A percentile compares a stretch with the other conserved stretches of the same genome.
Conservation (phyloP, 2,329 filamentous ascomycete genomes). For the Penicillium sp. region DNA sequence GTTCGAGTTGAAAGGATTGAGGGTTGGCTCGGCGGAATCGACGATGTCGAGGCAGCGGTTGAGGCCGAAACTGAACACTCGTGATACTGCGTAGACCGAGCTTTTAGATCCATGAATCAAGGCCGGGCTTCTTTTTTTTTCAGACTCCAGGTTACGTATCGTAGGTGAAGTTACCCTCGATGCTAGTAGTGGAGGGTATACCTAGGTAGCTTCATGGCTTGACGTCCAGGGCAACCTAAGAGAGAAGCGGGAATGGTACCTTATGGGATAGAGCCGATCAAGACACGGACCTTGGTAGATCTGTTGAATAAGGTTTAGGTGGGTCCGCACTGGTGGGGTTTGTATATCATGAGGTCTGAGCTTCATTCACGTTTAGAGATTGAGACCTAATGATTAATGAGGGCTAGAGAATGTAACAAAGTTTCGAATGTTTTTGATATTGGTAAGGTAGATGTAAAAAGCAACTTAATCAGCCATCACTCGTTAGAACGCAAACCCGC, state of each 20-base stretch:
- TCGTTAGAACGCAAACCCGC: slow-evolving; percentile 8
- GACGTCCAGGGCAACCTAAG: neutral
- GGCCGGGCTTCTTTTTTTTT: neutral
- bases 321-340: neutral
- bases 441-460: slow-evolving; percentile 6
- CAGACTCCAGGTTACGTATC: neutral
- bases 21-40: neutral
- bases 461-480: slow-evolving; percentile 10
- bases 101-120: neutral
- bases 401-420: neutral
- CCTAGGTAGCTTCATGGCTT: neutral
- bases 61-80: neutral
- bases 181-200: neutral
- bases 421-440: slow-evolving; percentile 16
- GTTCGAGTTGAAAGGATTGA: neutral
- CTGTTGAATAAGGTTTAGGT: slow-evolving; percentile 1
- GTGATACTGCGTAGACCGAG: neutral
- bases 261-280: too few relatives aligned
- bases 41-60: neutral
- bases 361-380: neutral
- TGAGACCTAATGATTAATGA: neutral
- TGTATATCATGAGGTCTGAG: neutral
- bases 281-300: neutral
- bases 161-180: neutral
- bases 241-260: neutral